Evolutionary conservation across 108 stramenopile species (phyloP).

Genomic region (Skeletonema menzelii): DNA sequence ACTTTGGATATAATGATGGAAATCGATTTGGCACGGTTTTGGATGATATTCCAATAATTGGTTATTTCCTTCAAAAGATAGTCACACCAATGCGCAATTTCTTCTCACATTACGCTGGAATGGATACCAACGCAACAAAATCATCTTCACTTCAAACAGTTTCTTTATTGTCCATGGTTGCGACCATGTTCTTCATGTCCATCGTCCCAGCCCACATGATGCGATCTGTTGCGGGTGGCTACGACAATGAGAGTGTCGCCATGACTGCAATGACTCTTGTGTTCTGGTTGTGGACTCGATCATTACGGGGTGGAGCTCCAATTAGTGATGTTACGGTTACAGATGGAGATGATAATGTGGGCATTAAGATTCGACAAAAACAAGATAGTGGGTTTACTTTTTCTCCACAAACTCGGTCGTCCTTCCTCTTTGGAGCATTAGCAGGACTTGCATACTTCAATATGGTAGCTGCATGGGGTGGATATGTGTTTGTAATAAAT

Average conservation of each 20-base stretch:
- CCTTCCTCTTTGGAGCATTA: slow-evolving; percentile 41
- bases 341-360: slow-evolving; percentile 9
- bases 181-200: slow-evolving; percentile 74
- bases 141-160: slow-evolving; percentile 34
- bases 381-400: slow-evolving; percentile 22
- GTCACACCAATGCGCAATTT: not conserved
- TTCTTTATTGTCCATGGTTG: slow-evolving; percentile 48
- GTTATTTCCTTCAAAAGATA: slow-evolving; percentile 18
- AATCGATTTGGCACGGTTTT: slow-evolving; percentile 53
- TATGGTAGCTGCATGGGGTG: slow-evolving; percentile 99
- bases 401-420: slow-evolving; percentile 8
- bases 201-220: slow-evolving; percentile 83
- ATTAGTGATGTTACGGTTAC: not conserved
- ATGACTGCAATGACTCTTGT: slow-evolving; percentile 80
- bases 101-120: slow-evolving; percentile 11
- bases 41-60: slow-evolving; percentile 62
- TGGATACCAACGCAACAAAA: slow-evolving; percentile 4
- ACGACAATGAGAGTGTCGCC: slow-evolving; percentile 97
- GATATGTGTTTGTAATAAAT: slow-evolving; percentile 98
- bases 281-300: slow-evolving; percentile 88
- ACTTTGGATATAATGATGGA: slow-evolving; percentile 37
- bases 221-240: slow-evolving; percentile 94
- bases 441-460: slow-evolving; percentile 82
- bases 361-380: slow-evolving; percentile 18
- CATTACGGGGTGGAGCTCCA: slow-evolving; percentile 36